A percentile compares a stretch with the other conserved stretches of the same genome.
Evolutionary conservation across 768 basidiomycete species (phyloP).

Genomic region (Leccinum pellstonianum): DNA sequence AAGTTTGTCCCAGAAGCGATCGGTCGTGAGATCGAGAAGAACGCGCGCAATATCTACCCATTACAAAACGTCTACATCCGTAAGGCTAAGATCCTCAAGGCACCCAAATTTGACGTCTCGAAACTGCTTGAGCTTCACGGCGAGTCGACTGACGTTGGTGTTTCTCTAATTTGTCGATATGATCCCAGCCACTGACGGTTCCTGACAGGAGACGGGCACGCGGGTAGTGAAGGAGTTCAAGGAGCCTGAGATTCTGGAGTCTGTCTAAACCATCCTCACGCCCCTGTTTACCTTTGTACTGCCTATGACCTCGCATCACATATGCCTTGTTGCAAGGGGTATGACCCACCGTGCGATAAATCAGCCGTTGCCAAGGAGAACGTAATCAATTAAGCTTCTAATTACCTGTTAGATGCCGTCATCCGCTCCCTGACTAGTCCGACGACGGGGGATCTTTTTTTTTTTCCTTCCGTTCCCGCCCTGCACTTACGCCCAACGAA

Average conservation of each 20-base stretch:
- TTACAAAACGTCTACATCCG: constrained; percentile 98
- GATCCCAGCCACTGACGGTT: constrained; percentile 5
- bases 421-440: not conserved
- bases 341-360: constrained; percentile 1
- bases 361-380: not conserved
- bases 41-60: constrained; percentile 93
- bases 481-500: not conserved
- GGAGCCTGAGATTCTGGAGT: constrained; percentile 92
- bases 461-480: constrained; percentile 1
- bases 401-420: constrained; percentile 2
- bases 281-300: constrained; percentile 39
- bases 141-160: constrained; percentile 85
- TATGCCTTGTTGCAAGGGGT: constrained; percentile 36
- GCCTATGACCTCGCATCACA: constrained; percentile 28
- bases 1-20: constrained; percentile 99
- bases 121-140: constrained; percentile 97
- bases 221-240: constrained; percentile 95
- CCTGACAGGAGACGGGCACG: constrained; percentile 83
- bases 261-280: constrained; percentile 64
- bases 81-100: constrained; percentile 98
- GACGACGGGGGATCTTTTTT: not conserved
- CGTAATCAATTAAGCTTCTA: not conserved
- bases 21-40: constrained; percentile 99
- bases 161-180: not conserved
- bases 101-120: constrained; percentile 93